Conservation (phyloP, 2,329 filamentous ascomycete genomes). For the Incumbomyces lentus region DNA sequence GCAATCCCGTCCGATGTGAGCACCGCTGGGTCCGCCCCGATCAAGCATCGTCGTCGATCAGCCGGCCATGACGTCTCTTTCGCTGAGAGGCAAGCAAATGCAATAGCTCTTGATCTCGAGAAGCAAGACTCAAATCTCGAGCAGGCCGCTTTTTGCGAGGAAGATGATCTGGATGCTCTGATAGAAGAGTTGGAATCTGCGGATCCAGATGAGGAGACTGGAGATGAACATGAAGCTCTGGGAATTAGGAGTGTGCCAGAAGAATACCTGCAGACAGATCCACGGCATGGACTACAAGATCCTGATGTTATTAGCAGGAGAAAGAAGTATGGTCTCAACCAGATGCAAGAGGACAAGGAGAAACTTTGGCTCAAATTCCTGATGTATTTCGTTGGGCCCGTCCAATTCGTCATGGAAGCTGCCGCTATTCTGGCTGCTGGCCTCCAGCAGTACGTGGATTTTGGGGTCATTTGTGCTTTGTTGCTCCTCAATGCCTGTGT, state of each 20-base stretch:
- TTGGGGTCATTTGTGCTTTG: constrained; percentile 78
- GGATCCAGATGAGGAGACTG: constrained; percentile 57
- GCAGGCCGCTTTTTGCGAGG: constrained; percentile 49
- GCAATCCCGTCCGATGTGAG: constrained; percentile 13
- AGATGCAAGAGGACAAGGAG: constrained; percentile 86
- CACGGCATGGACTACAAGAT: constrained; percentile 60
- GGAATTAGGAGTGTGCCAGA: constrained; percentile 56
- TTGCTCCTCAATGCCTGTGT: constrained; percentile 75
- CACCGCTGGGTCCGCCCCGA: constrained; percentile 11
- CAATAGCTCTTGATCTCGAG: not conserved
- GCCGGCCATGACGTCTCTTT: not conserved
- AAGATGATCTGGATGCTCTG: constrained; percentile 75
- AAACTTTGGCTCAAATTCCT: constrained; percentile 74
- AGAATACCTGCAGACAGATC: constrained; percentile 68
- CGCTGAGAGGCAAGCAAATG: not conserved
- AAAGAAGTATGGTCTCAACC: constrained; percentile 71
- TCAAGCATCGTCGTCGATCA: constrained; percentile 8
- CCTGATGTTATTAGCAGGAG: constrained; percentile 53
- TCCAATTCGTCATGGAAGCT: constrained; percentile 89
- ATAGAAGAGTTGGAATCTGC: constrained; percentile 80
- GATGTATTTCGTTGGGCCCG: constrained; percentile 74
- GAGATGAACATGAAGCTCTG: constrained; percentile 45
- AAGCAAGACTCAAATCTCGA: not conserved
- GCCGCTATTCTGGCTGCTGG: constrained; percentile 72
- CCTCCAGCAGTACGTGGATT: constrained; percentile 84